Conservation (phyloP, 345 rosid species). For the Murraya koenigii region DNA sequence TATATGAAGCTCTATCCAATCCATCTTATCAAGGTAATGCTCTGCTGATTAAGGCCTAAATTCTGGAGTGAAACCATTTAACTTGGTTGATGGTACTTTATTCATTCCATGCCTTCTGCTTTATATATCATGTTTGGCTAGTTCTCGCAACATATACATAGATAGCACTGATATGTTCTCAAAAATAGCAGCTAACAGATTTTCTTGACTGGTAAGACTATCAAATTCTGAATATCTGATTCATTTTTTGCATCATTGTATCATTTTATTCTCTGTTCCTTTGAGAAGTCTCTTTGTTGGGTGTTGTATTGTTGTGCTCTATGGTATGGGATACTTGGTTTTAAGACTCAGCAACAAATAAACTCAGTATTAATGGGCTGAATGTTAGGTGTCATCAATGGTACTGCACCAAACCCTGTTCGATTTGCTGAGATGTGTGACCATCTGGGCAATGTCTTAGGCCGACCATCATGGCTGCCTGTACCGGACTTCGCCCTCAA, state of each 20-base stretch:
- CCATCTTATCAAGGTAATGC: slow-evolving; percentile 74
- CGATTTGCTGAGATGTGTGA: slow-evolving; percentile 82
- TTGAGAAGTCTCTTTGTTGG: background rate
- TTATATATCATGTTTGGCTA: background rate
- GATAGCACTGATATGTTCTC: background rate
- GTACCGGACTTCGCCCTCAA: slow-evolving; percentile 94
- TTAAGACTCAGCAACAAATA: background rate
- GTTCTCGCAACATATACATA: background rate
- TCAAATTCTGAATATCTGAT: background rate
- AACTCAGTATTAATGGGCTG: background rate
- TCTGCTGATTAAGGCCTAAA: background rate
- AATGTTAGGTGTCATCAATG: slow-evolving; percentile 81
- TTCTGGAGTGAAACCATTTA: background rate
- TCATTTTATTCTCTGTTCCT: background rate
- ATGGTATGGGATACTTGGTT: background rate
- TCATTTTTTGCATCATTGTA: background rate
- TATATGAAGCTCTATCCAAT: slow-evolving; percentile 73
- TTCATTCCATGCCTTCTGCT: background rate
- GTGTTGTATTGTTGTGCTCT: background rate
- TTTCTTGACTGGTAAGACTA: background rate
- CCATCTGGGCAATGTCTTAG: slow-evolving; percentile 68
- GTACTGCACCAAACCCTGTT: slow-evolving; percentile 93
- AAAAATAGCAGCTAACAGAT: background rate
- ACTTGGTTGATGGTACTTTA: background rate
- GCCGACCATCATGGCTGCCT: slow-evolving; percentile 97